These are phyloP conservation scores for Lathyrus oleraceus DNA, from an alignment of 306 rosid genomes.

Conservation along the genomic window DNA sequence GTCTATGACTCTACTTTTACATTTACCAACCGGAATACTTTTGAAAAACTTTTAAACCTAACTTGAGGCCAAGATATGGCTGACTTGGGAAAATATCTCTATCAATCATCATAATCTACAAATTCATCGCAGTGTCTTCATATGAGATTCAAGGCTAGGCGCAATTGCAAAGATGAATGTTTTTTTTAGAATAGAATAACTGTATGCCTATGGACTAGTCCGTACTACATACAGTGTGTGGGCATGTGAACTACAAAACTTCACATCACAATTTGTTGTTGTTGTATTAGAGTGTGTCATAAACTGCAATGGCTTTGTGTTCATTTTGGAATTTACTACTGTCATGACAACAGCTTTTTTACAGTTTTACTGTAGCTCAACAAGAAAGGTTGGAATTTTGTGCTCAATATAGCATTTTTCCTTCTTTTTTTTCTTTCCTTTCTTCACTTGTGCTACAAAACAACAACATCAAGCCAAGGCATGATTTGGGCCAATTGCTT, in stretches of 20 bases:
- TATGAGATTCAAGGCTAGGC: constrained; percentile 34
- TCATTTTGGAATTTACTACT: constrained; percentile 44
- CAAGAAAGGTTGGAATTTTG: constrained; percentile 3
- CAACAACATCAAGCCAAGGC: constrained; percentile 31
- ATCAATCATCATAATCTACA: constrained; percentile 23
- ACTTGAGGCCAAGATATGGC: constrained; percentile 22
- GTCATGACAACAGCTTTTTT: constrained; percentile 38
- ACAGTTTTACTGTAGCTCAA: constrained; percentile 38
- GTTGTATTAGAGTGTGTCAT: constrained; percentile 37
- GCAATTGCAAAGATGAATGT: constrained; percentile 17
- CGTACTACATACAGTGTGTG: constrained; percentile 40
- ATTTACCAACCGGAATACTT: not conserved
- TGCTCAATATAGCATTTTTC: not conserved
- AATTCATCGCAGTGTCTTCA: constrained; percentile 1
- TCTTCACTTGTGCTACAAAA: constrained; percentile 25
- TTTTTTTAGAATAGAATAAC: constrained; percentile 34
- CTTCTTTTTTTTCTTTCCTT: not conserved
- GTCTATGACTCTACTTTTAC: not conserved
- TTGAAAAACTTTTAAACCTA: constrained; percentile 27
- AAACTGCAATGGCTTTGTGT: constrained; percentile 33
- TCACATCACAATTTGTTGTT: constrained; percentile 45
- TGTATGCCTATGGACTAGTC: constrained; percentile 15
- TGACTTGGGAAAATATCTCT: constrained; percentile 29
- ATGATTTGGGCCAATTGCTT: constrained; percentile 30
- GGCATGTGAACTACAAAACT: constrained; percentile 40